Base-by-base conservation (phyloP, 129 eudicot species). In the Rutidosis leptorrhynchoides region DNA sequence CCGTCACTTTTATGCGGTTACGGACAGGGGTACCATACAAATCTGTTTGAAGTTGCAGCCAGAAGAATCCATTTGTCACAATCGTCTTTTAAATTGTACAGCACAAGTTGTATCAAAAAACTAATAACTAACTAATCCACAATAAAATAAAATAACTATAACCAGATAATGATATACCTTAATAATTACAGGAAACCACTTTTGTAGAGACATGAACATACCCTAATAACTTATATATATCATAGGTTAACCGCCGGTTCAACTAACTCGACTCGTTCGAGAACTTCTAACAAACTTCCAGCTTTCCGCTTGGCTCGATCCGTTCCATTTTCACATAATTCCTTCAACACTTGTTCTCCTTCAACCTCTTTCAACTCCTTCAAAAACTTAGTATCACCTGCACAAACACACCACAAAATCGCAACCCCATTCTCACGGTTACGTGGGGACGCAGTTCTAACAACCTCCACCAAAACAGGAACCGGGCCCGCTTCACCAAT, bases 241-340 rank as follows among this genome's bases (percentile, higher is more conserved):
- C 11, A 26, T 57, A 57, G 19, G 62, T 26, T 57, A 25, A 57
- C 62, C 35, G 4, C 21, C 6, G 35, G 62, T 57, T 57, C 62
- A 26, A n/a, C 62, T 22, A 57, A 3, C 21, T 57, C 33, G 21
- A 5, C 35, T 26, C 32, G 29, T 28, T 57, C 19, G 0, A 57
- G 29, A 57, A 57, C 35, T 15, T 57, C 62, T 35, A 26, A 3
- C 3, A 57, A 26, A 26, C 35, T 57, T 26, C 62, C 19, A 7
- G 62, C 62, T 35, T 57, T 57, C 33, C 62, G 20, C 62, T 57
- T 57, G 21, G 62, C 62, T 57, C 62, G 17, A 57, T 57, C 62
- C 0, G 62, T 57, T 57, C 62, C 62, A 57, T 57, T 57, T 28
- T 57, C 62, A 24, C 9, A 57, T 21, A 57, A 15, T 57, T 57